Evolutionary conservation across 192 early-diverging fungal species (phyloP).

Genomic region (Coemansia sp.): DNA sequence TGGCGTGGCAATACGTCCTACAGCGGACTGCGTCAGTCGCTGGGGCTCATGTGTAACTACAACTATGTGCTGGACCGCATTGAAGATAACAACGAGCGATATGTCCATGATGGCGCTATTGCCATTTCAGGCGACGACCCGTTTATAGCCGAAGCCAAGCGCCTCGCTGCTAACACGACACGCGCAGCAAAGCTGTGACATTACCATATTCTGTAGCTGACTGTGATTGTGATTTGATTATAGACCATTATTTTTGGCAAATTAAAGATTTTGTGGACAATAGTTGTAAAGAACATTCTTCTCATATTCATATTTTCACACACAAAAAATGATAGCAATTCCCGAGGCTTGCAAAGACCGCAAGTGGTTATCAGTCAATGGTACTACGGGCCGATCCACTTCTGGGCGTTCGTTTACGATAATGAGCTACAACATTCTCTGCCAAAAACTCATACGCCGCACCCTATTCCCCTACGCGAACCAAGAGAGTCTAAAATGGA

Average conservation of each 20-base stretch:
- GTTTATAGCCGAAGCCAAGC: constrained; percentile 21
- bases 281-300: background rate
- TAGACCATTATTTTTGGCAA: constrained; percentile 16
- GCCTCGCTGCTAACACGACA: background rate
- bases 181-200: constrained; percentile 19
- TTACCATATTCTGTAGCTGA: background rate
- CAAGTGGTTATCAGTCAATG: constrained; percentile 35
- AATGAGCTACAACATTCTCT: constrained; percentile 67
- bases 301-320: background rate
- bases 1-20: constrained; percentile 87
- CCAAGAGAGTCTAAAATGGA: constrained; percentile 59
- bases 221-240: background rate
- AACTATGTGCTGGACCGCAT: constrained; percentile 76
- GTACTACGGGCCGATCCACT: background rate
- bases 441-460: constrained; percentile 59
- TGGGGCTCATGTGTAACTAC: constrained; percentile 96
- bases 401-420: constrained; percentile 37
- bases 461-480: constrained; percentile 61
- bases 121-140: constrained; percentile 52
- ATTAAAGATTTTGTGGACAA: background rate
- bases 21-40: constrained; percentile 81
- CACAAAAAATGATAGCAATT: background rate
- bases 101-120: constrained; percentile 66
- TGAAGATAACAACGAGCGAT: constrained; percentile 82
- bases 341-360: constrained; percentile 35